Evolutionary conservation across 495 filamentous ascomycete species (phyloP).

Genomic region (Annulohypoxylon maeteangense): DNA sequence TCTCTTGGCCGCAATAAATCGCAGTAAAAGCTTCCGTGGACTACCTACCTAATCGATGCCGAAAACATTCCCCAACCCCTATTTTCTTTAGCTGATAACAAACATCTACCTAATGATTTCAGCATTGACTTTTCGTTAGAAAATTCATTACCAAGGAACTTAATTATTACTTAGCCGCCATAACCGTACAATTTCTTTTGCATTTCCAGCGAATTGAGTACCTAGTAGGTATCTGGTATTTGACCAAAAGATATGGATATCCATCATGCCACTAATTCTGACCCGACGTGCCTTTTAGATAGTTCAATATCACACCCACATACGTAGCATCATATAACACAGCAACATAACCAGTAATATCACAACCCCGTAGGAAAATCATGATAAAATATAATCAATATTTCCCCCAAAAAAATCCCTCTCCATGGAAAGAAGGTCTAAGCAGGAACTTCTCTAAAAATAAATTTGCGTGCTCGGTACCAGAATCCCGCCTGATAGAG

Average conservation of each 20-base stretch:
- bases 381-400: constrained; percentile 7
- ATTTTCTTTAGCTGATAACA: not conserved
- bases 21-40: no score
- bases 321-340: not conserved
- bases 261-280: not conserved
- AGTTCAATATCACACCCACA: not conserved
- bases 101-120: no score
- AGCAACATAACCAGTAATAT: not conserved
- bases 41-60: not conserved
- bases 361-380: not conserved
- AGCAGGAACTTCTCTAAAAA: constrained; percentile 12
- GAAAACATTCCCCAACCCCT: not conserved
- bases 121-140: not conserved
- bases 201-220: not conserved
- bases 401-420: constrained; percentile 17
- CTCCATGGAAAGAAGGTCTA: not conserved
- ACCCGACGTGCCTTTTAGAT: no score
- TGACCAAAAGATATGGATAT: not conserved
- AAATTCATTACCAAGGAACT: no score
- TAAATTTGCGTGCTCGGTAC: constrained; percentile 30
- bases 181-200: no score
- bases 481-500: constrained; percentile 42
- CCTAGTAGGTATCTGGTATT: not conserved
- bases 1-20: no score
- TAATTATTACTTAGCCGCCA: not conserved